Evolutionary conservation across 768 basidiomycete species (phyloP), one percentile per base, ranked within the genome.

Genomic region (Mycena metata): DNA sequence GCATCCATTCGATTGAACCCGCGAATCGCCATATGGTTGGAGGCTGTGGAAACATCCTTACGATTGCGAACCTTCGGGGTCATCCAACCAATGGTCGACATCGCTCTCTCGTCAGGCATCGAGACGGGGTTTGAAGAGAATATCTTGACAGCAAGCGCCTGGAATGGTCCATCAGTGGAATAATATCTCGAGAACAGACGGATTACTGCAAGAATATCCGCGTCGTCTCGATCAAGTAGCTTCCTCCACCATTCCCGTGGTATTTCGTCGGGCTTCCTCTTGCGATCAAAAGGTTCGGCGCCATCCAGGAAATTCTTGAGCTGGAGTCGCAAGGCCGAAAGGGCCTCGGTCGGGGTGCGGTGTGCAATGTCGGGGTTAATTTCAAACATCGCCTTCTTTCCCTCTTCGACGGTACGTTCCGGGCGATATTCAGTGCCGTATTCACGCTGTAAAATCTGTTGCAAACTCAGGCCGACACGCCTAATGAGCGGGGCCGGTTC

Each of bases 91-190:
- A 46, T 21, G 1, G 52, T 55, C 2, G 62, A 64, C 51, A 64
- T 55, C 5, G 36, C 43, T 21, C 62, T 54, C 62, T 64, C 62
- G 9, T 64, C 42, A 8, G 52, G 62, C 61, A 63, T 63, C 6
- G 51, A 63, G 2, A 63, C 42, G 9, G 62, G 62, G 35, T 46
- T 64, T 3, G 51, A 8, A 1, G 62, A 64, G 17, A 64, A 55
- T 15, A 64, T 43, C 35, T 64, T 64, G 4, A 64, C 52, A 11
- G 51, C 62, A 15, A 64, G 52, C 6, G 62, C 52, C 62, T 64
- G 16, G n/a, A n/a, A n/a, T n/a, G n/a, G n/a, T n/a, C n/a, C n/a
- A n/a, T n/a, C n/a, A n/a, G n/a, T n/a, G 4, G 13, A 13, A n/a
- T n/a, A n/a, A n/a, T n/a, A n/a, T n/a, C n/a, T n/a, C n/a, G n/a